phyloP scores from a whole-genome alignment of 2,329 filamentous ascomycete species.

The Aspergillus candidus region DNA sequence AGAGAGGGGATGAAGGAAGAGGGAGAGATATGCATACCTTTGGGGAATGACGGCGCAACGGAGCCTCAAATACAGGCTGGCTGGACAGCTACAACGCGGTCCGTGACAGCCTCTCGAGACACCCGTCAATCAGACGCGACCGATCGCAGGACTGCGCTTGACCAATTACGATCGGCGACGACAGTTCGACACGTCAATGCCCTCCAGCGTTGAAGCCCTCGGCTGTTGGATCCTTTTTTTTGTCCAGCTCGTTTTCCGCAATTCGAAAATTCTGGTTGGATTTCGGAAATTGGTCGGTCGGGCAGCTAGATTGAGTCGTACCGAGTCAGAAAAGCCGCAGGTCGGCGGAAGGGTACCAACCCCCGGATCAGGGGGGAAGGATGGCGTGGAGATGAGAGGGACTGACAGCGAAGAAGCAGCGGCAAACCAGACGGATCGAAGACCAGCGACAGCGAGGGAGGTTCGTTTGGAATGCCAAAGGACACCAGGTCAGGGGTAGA shows the following conservation, averaged over 20 bases:
- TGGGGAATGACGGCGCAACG: constrained; percentile 22
- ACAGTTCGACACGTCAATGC: constrained; percentile 16
- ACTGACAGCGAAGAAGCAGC: no score
- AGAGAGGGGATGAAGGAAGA: constrained; percentile 46
- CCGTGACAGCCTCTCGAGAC: constrained; percentile 20
- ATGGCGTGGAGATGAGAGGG: no score
- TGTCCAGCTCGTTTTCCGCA: constrained; percentile 5
- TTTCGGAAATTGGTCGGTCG: no score
- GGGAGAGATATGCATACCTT: constrained; percentile 45
- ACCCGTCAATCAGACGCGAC: constrained; percentile 12
- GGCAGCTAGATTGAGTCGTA: no score
- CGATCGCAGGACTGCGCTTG: constrained; percentile 10
- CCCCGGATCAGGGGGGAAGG: no score
- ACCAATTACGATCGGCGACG: constrained; percentile 21
- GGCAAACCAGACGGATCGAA: no score
- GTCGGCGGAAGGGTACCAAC: no score
- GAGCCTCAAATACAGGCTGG: constrained; percentile 10
- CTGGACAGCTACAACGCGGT: constrained; percentile 16
- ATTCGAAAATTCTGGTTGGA: neutral
- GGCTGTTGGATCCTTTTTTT: constrained; percentile 14
- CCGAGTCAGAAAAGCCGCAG: no score
- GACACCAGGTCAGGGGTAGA: no score
- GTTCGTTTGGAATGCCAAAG: no score
- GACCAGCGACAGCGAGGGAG: no score
- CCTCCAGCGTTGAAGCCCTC: constrained; percentile 19